Base-by-base conservation (phyloP, 2,329 filamentous ascomycete genomes). In the Lasiodiplodia citricola region DNA sequence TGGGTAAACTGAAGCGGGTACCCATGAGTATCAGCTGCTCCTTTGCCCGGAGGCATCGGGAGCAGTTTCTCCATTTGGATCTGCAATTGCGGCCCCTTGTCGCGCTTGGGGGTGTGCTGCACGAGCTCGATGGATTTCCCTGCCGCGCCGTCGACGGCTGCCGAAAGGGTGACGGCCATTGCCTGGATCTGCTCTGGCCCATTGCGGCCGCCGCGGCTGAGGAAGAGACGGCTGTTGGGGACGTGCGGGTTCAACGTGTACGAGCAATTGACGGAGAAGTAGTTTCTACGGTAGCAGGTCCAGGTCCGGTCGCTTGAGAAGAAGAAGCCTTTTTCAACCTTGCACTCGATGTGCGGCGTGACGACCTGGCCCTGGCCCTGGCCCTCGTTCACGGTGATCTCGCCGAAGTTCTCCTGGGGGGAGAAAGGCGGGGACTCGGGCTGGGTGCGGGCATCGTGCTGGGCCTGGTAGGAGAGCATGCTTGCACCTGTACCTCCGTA, bases 201-300 rank as follows among this genome's bases (percentile, higher is more conserved):
- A 47, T 79, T 80, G 23, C 62, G 64, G 37, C 81, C 79, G 21
- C 79, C 75, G 67, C 81, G 80, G 70, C 86, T 85, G 64, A 90
- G 79, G 74, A 87, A 91, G 1, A 90, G 80, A 31, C 88, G 86
- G 18, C 81, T 80, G 11, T 87, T 83, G 67, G 74, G 84, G 77
- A 76, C 84, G 84, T 82, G 90, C 80, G 91, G 92, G 51, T 85
- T 84, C 28, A 97, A 82, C 14, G 86, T 87, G 80, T 91, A 97
- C 3, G 91, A 92, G 78, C 92, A 95, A 64, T 90, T 88, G 66
- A 96, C 93, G 0, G 92, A 91, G 77, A 97, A 96, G 80, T 97
- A 97, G 78, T 97, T 97, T 54, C 94, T 87, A 41, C 94, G 87
- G 77, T 97, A 97, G 81, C 94, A 97, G 0, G 94, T 97, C 93